Evolutionary conservation across 495 filamentous ascomycete genomes (phyloP).

Genomic region (Saxispiralis lemnorum): DNA sequence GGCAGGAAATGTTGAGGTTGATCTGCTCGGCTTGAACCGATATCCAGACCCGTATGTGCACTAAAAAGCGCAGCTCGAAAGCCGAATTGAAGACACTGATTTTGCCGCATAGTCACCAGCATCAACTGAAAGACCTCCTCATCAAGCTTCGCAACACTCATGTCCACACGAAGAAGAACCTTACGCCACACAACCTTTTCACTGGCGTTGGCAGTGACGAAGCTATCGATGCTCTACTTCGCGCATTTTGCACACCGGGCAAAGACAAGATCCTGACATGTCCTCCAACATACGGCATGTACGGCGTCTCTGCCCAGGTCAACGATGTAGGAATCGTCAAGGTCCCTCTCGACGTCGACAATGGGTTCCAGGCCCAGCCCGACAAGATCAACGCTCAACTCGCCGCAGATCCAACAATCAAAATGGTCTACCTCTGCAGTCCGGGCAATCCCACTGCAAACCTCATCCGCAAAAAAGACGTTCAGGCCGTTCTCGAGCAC

Average conservation of each 20-base stretch:
- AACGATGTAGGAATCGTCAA: conserved; percentile 80
- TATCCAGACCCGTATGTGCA: conserved; percentile 75
- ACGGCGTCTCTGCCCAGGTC: conserved; percentile 76
- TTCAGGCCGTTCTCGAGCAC: conserved; percentile 60
- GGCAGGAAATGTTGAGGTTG: conserved; percentile 31
- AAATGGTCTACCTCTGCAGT: conserved; percentile 78
- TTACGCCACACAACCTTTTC: conserved; percentile 72
- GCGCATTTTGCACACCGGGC: conserved; percentile 79
- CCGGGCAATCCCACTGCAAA: conserved; percentile 85
- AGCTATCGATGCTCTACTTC: conserved; percentile 80
- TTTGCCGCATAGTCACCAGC: conserved; percentile 45
- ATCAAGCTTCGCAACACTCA: conserved; percentile 80
- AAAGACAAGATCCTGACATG: conserved; percentile 81
- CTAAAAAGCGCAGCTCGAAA: neutral
- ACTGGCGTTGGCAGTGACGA: conserved; percentile 93
- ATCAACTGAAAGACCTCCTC: conserved; percentile 64
- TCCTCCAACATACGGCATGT: conserved; percentile 97
- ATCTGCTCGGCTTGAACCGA: conserved; percentile 66
- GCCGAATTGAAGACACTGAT: neutral
- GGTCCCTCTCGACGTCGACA: conserved; percentile 48
- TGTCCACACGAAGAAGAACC: conserved; percentile 52
- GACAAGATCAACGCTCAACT: conserved; percentile 48
- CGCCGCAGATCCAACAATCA: conserved; percentile 48
- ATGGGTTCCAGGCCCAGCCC: conserved; percentile 52
- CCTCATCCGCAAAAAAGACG: conserved; percentile 56